phyloP scores from a whole-genome alignment of 164 flowering plant genomes.

The Platanus orientalis region DNA sequence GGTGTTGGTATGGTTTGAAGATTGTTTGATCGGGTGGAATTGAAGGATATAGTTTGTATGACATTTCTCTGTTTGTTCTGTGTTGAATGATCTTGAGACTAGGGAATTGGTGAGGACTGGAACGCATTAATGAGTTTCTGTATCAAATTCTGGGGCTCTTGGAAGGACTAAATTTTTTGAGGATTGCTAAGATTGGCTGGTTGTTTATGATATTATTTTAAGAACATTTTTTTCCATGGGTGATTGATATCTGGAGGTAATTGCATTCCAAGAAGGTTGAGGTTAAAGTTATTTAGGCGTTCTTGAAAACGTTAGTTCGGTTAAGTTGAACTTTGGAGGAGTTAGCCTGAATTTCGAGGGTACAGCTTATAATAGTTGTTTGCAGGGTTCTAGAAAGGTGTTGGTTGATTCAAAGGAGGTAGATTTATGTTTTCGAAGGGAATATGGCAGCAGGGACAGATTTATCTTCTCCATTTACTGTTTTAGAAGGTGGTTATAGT shows the following conservation, averaged over 20 bases:
- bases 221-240: too few species aligned
- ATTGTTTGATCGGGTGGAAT: not conserved
- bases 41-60: not conserved
- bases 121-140: not conserved
- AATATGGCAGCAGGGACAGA: slow-evolving; percentile 41
- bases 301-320: not conserved
- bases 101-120: not conserved
- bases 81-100: not conserved
- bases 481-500: slow-evolving; percentile 27
- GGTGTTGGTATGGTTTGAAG: not conserved
- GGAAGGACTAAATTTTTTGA: not conserved
- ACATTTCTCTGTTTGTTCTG: not conserved
- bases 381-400: slow-evolving; percentile 1
- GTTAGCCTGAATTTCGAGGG: not conserved
- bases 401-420: not conserved
- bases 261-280: not conserved
- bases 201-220: not conserved
- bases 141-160: not conserved
- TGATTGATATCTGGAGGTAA: too few species aligned
- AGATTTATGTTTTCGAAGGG: slow-evolving; percentile 22
- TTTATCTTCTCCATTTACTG: slow-evolving; percentile 23
- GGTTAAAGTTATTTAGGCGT: not conserved
- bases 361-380: not conserved
- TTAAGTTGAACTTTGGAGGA: not conserved
- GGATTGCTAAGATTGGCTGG: not conserved